Percentiles rank a stretch among this genome's conserved stretches.
These are phyloP conservation scores for Rhynchosporium agropyri DNA, from an alignment of 2,329 filamentous ascomycete genomes.

Conservation along the genomic window DNA sequence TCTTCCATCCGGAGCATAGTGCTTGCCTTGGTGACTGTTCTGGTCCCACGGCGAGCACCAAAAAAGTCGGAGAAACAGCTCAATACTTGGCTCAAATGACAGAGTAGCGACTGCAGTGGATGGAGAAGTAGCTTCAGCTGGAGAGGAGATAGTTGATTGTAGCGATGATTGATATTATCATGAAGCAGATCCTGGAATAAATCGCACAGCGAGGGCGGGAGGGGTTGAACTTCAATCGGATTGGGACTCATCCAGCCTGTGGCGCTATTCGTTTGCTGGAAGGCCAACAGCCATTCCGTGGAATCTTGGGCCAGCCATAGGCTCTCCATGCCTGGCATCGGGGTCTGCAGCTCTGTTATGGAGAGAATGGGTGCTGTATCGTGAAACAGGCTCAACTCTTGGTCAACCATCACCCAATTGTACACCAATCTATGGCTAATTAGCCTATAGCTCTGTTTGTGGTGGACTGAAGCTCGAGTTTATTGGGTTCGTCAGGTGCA, in stretches of 20 bases:
- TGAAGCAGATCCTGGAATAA: slow-evolving; percentile 70
- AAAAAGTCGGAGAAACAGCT: slow-evolving; percentile 64
- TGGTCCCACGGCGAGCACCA: slow-evolving; percentile 47
- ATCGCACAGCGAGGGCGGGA: slow-evolving; percentile 62
- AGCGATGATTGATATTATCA: slow-evolving; percentile 58
- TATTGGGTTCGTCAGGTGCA: background rate
- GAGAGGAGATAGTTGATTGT: slow-evolving; percentile 50
- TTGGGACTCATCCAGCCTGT: slow-evolving; percentile 52
- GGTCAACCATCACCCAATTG: slow-evolving; percentile 75
- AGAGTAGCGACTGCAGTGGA: slow-evolving; percentile 66
- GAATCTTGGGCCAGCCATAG: slow-evolving; percentile 65
- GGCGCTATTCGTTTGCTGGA: slow-evolving; percentile 61
- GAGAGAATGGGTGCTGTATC: slow-evolving; percentile 65
- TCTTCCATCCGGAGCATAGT: slow-evolving; percentile 65
- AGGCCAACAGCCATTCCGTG: slow-evolving; percentile 60
- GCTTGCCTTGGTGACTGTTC: slow-evolving; percentile 59
- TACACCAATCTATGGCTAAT: slow-evolving; percentile 61
- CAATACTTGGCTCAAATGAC: slow-evolving; percentile 65
- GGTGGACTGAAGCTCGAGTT: background rate
- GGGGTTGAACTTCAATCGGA: slow-evolving; percentile 52
- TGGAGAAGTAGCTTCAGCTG: slow-evolving; percentile 70
- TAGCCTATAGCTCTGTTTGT: slow-evolving; percentile 4
- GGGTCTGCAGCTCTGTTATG: slow-evolving; percentile 65
- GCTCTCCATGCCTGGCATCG: slow-evolving; percentile 62
- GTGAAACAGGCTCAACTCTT: slow-evolving; percentile 69